Evolutionary conservation across 192 early-diverging fungal species (phyloP).

Genomic region (Rhizophagus prolifer): DNA sequence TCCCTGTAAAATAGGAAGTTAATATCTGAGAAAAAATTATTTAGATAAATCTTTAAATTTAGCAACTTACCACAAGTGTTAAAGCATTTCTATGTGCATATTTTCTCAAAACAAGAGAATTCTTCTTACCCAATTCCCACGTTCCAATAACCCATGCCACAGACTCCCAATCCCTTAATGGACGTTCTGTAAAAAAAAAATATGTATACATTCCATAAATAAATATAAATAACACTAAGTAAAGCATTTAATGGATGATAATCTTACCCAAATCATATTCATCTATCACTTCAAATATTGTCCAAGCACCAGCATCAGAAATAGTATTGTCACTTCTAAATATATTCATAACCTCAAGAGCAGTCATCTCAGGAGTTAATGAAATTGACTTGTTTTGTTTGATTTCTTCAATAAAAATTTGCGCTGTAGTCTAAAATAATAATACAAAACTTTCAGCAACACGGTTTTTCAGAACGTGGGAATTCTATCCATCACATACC

Average conservation of each 20-base stretch:
- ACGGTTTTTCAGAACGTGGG: background rate
- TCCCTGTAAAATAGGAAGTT: conserved; percentile 9
- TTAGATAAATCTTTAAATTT: background rate
- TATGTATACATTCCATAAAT: background rate
- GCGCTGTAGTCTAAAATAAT: conserved; percentile 55
- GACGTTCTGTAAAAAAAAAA: conserved; percentile 61
- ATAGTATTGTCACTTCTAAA: conserved; percentile 48
- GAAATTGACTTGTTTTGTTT: conserved; percentile 74
- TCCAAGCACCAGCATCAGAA: conserved; percentile 66
- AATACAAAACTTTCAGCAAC: background rate
- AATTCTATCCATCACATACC: background rate
- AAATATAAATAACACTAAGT: background rate
- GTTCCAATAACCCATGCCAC: conserved; percentile 75
- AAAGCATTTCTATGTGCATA: conserved; percentile 68
- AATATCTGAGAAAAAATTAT: background rate
- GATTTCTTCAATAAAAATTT: conserved; percentile 85
- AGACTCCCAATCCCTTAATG: conserved; percentile 89
- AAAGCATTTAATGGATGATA: background rate
- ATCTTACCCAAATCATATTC: conserved; percentile 70
- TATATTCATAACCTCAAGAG: conserved; percentile 64
- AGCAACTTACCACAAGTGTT: conserved; percentile 36
- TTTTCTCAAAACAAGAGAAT: conserved; percentile 77
- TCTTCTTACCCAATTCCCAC: conserved; percentile 81
- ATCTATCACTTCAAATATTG: conserved; percentile 88
- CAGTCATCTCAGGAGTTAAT: conserved; percentile 71